Evolutionary conservation across 2,329 filamentous ascomycete genomes (phyloP).

Genomic region (Stemphylium vesicarium): DNA sequence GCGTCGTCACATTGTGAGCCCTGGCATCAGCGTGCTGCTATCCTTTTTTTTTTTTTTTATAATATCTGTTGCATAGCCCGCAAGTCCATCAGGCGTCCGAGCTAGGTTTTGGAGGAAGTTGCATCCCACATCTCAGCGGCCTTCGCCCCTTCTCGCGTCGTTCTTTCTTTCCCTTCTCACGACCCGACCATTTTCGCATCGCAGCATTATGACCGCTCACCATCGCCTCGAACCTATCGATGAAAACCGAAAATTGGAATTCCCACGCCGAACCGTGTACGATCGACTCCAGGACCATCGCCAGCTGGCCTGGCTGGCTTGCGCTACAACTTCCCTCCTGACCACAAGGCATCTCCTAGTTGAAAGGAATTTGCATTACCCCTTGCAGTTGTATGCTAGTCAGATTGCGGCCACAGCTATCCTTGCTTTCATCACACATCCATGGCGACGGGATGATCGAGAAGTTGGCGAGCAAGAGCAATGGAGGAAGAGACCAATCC

Average conservation of each 20-base stretch:
- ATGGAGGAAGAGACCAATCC: background rate
- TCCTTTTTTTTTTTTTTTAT: slow-evolving; percentile 6
- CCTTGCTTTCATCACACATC: slow-evolving; percentile 3
- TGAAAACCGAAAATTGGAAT: background rate
- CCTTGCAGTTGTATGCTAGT: slow-evolving; percentile 22
- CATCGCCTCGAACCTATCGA: background rate
- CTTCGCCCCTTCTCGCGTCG: background rate
- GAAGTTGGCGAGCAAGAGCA: background rate
- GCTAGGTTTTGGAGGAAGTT: background rate
- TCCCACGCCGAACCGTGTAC: background rate
- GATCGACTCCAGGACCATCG: slow-evolving; percentile 9
- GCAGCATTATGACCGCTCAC: slow-evolving; percentile 4
- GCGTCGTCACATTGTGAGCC: slow-evolving; percentile 7
- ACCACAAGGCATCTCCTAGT: slow-evolving; percentile 31
- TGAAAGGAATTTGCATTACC: slow-evolving; percentile 33
- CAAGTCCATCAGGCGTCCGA: slow-evolving; percentile 2
- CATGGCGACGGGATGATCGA: slow-evolving; percentile 1
- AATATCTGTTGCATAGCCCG: slow-evolving; percentile 1
- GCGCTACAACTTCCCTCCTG: slow-evolving; percentile 25
- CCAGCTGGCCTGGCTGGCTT: slow-evolving; percentile 23
- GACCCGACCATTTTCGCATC: background rate
- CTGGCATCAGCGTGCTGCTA: background rate
- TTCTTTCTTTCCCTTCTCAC: slow-evolving; percentile 2
- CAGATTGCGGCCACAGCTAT: slow-evolving; percentile 19
- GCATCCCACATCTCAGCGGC: background rate